phyloP scores from a whole-genome alignment of 106 monocot genomes.

The Phalaenopsis equestris region DNA sequence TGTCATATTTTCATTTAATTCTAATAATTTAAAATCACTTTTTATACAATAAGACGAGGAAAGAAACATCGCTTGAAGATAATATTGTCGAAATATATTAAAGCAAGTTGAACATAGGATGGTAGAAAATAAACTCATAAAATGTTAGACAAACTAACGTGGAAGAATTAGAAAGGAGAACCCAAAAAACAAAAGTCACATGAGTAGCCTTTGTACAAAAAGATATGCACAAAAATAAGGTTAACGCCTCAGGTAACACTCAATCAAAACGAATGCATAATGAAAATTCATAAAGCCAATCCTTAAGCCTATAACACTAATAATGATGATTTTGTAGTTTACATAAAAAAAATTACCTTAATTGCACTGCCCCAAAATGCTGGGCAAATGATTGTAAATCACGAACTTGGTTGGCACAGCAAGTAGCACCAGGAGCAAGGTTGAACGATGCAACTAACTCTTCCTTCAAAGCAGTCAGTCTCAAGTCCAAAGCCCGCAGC shows the following conservation, averaged over 20 bases:
- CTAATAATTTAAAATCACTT: too few species aligned
- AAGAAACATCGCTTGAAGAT: background rate
- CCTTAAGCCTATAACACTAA: background rate
- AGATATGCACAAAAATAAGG: background rate
- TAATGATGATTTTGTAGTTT: background rate
- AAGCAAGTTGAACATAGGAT: background rate
- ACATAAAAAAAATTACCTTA: conserved; percentile 43
- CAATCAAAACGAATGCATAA: background rate
- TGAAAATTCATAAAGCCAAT: background rate
- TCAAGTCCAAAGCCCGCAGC: conserved; percentile 63
- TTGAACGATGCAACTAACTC: conserved; percentile 45
- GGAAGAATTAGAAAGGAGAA: background rate
- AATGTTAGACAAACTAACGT: background rate
- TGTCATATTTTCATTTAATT: too few species aligned
- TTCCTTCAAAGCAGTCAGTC: conserved; percentile 55
- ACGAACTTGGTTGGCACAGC: conserved; percentile 39
- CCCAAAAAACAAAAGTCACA: background rate
- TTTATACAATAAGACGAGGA: background rate
- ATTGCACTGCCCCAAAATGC: conserved; percentile 57
- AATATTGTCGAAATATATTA: background rate
- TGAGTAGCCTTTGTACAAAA: background rate
- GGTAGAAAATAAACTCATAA: background rate
- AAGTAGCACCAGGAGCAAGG: conserved; percentile 40
- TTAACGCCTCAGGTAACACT: background rate
- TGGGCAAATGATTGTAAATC: conserved; percentile 60